Evolutionary conservation across 192 early-diverging fungal species (phyloP).

Genomic region (Dissophora globulifera): DNA sequence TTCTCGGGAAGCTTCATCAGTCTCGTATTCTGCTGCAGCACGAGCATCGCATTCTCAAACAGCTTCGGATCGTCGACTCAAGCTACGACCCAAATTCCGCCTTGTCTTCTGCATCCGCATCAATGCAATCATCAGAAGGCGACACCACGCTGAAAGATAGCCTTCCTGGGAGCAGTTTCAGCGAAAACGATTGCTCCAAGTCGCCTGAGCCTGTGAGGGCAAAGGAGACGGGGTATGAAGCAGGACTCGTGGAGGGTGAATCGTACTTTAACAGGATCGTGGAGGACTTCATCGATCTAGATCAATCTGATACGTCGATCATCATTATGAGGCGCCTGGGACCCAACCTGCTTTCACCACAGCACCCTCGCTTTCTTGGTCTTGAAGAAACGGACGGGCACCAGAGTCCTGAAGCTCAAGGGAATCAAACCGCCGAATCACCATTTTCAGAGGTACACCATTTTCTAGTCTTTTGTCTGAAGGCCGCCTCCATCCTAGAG

Average conservation of each 20-base stretch:
- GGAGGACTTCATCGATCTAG: slow-evolving; percentile 44
- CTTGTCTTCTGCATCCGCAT: background rate
- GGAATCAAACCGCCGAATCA: slow-evolving; percentile 2
- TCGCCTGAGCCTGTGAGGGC: background rate
- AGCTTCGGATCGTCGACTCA: slow-evolving; percentile 21
- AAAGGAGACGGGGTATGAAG: background rate
- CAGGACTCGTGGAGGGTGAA: slow-evolving; percentile 28
- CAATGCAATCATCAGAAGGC: too few species aligned
- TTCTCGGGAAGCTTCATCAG: slow-evolving; percentile 36
- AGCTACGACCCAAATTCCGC: slow-evolving; percentile 1
- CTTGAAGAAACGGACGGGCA: slow-evolving; percentile 31
- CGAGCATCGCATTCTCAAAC: slow-evolving; percentile 37
- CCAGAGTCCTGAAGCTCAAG: slow-evolving; percentile 8
- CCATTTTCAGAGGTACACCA: slow-evolving; percentile 31
- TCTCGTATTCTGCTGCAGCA: slow-evolving; percentile 37
- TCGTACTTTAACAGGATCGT: slow-evolving; percentile 47
- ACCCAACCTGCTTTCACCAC: slow-evolving; percentile 32
- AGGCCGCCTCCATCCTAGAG: slow-evolving; percentile 37
- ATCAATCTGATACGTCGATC: slow-evolving; percentile 25
- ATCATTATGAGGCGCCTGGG: slow-evolving; percentile 37
- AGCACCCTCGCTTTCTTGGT: slow-evolving; percentile 20
- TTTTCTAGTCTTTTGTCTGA: slow-evolving; percentile 44
- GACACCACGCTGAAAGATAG: too few species aligned
- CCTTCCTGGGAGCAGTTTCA: too few species aligned
- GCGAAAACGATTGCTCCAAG: too few species aligned